phyloP scores from a whole-genome alignment of 106 monocot species.

The Dactylorhiza incarnata region DNA sequence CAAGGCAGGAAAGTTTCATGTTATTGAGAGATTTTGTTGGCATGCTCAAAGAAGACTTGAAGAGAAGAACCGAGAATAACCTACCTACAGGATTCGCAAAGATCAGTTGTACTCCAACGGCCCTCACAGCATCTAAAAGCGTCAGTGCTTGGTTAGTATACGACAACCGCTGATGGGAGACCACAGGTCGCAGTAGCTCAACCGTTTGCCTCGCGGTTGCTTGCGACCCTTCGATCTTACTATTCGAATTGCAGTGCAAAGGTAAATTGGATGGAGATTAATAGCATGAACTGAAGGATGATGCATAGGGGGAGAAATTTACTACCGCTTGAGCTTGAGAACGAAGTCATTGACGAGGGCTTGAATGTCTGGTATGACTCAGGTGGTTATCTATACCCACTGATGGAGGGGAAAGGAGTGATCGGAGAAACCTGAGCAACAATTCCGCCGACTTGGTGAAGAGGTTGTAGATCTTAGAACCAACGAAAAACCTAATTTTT shows the following conservation, averaged over 20 bases:
- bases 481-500: too few relatives aligned
- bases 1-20: too few relatives aligned
- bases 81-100: slow-evolving; percentile 84
- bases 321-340: slow-evolving; percentile 76
- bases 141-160: slow-evolving; percentile 50
- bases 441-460: neutral
- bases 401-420: neutral
- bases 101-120: slow-evolving; percentile 76
- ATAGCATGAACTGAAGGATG: neutral
- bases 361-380: slow-evolving; percentile 81
- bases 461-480: neutral
- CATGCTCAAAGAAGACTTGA: neutral
- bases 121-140: slow-evolving; percentile 59
- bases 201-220: slow-evolving; percentile 78
- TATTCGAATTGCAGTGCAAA: slow-evolving; percentile 9
- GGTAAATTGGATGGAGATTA: neutral
- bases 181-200: slow-evolving; percentile 77
- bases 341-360: slow-evolving; percentile 74
- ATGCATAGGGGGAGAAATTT: neutral
- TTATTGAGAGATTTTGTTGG: too few relatives aligned
- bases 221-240: slow-evolving; percentile 95
- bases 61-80: neutral
- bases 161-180: slow-evolving; percentile 83
- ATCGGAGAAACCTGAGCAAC: neutral
- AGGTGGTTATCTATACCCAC: neutral